These are phyloP conservation scores for Cylindrotheca fusiformis DNA, from an alignment of 108 stramenopile species.

Conservation along the genomic window DNA sequence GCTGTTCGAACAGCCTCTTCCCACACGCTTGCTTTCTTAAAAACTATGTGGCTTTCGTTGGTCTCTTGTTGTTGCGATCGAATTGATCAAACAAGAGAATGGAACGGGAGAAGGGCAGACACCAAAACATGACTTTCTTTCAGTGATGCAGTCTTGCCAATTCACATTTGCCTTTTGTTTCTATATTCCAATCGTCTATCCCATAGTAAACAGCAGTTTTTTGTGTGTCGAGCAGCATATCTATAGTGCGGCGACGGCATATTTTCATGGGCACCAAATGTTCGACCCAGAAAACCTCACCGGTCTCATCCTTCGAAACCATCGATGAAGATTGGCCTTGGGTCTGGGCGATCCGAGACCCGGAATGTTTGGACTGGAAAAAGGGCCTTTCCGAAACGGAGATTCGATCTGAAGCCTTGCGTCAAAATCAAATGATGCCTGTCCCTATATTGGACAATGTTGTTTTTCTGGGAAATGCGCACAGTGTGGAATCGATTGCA, in stretches of 20 bases:
- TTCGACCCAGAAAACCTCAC: neutral
- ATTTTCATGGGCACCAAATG: neutral
- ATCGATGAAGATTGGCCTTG: constrained; percentile 16
- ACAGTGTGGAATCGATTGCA: constrained; percentile 1
- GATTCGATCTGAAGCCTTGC: neutral
- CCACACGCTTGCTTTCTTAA: no score
- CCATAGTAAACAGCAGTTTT: no score
- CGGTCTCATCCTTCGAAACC: neutral
- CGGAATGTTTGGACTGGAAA: constrained; percentile 5
- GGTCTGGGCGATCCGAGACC: constrained; percentile 16
- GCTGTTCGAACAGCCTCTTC: no score
- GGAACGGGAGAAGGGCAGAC: neutral
- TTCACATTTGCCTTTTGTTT: neutral
- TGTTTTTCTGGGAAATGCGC: constrained; percentile 4
- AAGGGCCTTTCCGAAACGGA: neutral
- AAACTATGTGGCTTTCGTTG: neutral
- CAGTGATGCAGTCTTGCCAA: no score
- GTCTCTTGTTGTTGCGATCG: no score
- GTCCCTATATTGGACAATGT: neutral
- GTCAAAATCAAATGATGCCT: neutral
- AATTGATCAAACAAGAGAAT: neutral
- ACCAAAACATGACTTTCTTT: no score
- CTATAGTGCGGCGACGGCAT: no score
- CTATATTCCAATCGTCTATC: no score
- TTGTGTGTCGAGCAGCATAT: no score